A percentile compares a stretch with the other conserved stretches of the same genome.
Conservation (phyloP, 2,329 filamentous ascomycete species). For the Colletotrichum sp. region DNA sequence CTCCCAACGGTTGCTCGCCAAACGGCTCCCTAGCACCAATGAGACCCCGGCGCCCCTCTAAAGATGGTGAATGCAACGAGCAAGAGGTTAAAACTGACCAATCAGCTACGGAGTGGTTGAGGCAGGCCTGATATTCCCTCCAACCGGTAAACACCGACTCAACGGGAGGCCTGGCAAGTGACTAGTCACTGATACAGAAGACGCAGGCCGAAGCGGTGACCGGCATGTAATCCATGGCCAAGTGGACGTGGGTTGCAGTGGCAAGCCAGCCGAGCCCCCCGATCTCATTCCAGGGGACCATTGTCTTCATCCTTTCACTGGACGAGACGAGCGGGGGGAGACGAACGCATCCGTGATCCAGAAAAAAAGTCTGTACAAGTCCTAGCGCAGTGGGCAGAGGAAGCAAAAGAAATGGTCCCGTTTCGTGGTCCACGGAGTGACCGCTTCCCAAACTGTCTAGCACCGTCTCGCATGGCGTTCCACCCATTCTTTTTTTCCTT, state of each 20-base stretch:
- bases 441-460: neutral
- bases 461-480: neutral
- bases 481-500: neutral
- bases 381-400: neutral
- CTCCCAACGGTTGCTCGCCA: neutral
- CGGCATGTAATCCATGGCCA: neutral
- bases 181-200: neutral
- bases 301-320: neutral
- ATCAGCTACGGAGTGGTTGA: neutral
- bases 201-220: slow-evolving; percentile 14
- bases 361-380: slow-evolving; percentile 8
- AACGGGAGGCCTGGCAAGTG: slow-evolving; percentile 1
- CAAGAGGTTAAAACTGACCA: neutral
- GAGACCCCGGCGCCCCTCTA: neutral
- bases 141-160: slow-evolving; percentile 2
- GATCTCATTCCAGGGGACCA: slow-evolving; percentile 3
- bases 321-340: slow-evolving; percentile 10
- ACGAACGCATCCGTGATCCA: slow-evolving; percentile 14
- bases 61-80: neutral
- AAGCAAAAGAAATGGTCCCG: neutral
- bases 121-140: neutral
- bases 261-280: slow-evolving; percentile 16
- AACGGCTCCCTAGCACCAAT: neutral
- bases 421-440: neutral
- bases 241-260: slow-evolving; percentile 6